phyloP scores from a whole-genome alignment of 441 rosid genomes.

The Pelargonium fulgidum region DNA sequence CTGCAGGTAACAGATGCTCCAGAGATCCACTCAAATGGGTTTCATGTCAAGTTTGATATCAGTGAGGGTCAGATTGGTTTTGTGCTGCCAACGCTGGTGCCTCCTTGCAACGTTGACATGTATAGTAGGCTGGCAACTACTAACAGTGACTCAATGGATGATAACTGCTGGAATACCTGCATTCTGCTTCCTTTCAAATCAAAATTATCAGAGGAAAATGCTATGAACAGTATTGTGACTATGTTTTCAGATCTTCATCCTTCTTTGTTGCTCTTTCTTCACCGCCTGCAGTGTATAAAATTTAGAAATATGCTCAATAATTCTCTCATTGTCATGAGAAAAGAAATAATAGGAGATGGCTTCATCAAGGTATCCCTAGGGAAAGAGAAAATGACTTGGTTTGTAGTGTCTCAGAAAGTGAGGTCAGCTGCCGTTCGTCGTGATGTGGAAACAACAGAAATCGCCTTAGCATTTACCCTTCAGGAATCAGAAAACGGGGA shows the following conservation, averaged over 20 bases:
- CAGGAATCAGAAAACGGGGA: constrained; percentile 52
- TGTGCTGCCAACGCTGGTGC: constrained; percentile 75
- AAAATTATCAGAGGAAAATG: constrained; percentile 47
- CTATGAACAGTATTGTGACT: constrained; percentile 42
- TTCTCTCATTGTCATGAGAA: constrained; percentile 71
- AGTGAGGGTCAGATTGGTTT: constrained; percentile 96
- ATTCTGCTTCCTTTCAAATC: constrained; percentile 86
- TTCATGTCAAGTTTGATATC: constrained; percentile 91
- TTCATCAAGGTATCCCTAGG: constrained; percentile 80
- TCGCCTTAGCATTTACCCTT: constrained; percentile 79
- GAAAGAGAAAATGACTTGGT: constrained; percentile 71
- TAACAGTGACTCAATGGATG: constrained; percentile 30
- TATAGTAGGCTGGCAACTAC: constrained; percentile 41
- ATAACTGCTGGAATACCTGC: constrained; percentile 76
- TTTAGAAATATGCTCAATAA: constrained; percentile 64
- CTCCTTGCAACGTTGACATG: constrained; percentile 58
- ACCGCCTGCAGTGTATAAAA: constrained; percentile 73
- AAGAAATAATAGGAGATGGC: constrained; percentile 68
- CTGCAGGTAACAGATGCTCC: constrained; percentile 91
- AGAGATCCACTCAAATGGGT: constrained; percentile 99
- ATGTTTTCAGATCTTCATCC: constrained; percentile 98
- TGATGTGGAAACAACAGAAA: constrained; percentile 67
- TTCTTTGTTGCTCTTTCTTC: constrained; percentile 90
- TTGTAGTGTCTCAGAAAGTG: constrained; percentile 76
- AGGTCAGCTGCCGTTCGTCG: constrained; percentile 51